Percentiles rank a stretch among this genome's conserved stretches.
Conservation (phyloP, 2,329 filamentous ascomycete genomes). For the Pseudogymnoascus pannorum region DNA sequence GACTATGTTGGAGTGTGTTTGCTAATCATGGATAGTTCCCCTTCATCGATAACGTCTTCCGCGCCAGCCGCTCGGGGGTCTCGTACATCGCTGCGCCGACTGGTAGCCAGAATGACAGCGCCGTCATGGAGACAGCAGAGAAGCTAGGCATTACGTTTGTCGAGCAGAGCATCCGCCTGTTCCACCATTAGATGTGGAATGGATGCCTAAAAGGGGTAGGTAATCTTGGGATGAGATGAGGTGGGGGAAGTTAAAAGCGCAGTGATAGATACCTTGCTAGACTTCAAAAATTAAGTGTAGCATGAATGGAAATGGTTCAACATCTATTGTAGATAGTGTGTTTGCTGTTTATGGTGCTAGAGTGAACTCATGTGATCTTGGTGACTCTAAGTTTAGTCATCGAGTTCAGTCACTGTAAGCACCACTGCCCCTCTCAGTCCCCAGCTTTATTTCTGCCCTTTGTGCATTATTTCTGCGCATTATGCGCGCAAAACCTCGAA, state of each 20-base stretch:
- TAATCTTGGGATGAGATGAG: not conserved
- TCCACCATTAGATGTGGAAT: slow-evolving; percentile 67
- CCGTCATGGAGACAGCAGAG: slow-evolving; percentile 83
- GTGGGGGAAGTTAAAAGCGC: not conserved
- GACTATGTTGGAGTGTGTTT: not conserved
- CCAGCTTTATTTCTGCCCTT: not conserved
- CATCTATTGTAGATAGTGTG: not conserved
- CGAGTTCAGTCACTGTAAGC: not conserved
- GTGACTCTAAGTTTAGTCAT: not conserved
- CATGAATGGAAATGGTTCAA: slow-evolving; percentile 4
- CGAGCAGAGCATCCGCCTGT: slow-evolving; percentile 87
- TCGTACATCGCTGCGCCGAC: slow-evolving; percentile 94
- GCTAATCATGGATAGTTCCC: slow-evolving; percentile 61
- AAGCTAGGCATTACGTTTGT: slow-evolving; percentile 90
- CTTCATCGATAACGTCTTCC: slow-evolving; percentile 96
- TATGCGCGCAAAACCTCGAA: not conserved
- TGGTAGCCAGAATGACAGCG: slow-evolving; percentile 78
- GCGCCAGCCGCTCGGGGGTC: slow-evolving; percentile 76
- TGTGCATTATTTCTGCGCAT: not conserved
- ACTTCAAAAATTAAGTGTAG: not conserved
- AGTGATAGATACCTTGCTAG: not conserved
- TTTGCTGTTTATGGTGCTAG: not conserved
- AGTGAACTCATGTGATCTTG: not conserved
- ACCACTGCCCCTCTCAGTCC: not conserved
- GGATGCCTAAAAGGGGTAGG: slow-evolving; percentile 3